Evolutionary conservation across 2,329 filamentous ascomycete species (phyloP).

Genomic region (Diaporthe sp.): DNA sequence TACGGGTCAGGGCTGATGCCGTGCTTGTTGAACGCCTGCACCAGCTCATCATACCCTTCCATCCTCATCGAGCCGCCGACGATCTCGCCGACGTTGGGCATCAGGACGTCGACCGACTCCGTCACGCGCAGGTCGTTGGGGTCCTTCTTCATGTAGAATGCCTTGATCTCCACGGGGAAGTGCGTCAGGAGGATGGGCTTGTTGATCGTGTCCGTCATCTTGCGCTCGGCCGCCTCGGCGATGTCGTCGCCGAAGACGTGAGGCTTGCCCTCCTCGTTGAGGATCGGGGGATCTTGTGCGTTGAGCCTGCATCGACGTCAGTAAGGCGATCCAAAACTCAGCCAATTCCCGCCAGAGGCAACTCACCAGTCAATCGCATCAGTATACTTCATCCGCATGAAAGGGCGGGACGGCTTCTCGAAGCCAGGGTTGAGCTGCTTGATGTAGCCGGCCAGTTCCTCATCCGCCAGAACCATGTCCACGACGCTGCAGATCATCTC

Average conservation of each 20-base stretch:
- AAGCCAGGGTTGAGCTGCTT: slow-evolving; percentile 94
- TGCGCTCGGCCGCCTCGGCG: slow-evolving; percentile 94
- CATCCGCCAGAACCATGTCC: slow-evolving; percentile 80
- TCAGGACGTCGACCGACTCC: slow-evolving; percentile 86
- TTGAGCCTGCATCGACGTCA: slow-evolving; percentile 78
- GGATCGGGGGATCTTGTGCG: slow-evolving; percentile 83
- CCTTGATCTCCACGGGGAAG: slow-evolving; percentile 97
- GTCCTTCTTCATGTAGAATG: slow-evolving; percentile 99
- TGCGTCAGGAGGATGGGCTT: slow-evolving; percentile 95
- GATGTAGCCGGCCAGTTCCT: slow-evolving; percentile 78
- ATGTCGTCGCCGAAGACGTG: slow-evolving; percentile 98
- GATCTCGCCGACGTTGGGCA: slow-evolving; percentile 98
- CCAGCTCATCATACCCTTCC: slow-evolving; percentile 88
- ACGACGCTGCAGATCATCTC: slow-evolving; percentile 89
- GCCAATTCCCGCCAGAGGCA: neutral
- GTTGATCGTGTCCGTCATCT: slow-evolving; percentile 98
- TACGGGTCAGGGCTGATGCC: slow-evolving; percentile 87
- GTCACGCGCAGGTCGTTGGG: slow-evolving; percentile 84
- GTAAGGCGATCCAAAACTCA: neutral
- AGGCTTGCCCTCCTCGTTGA: slow-evolving; percentile 90
- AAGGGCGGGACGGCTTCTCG: slow-evolving; percentile 83
- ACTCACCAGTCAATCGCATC: slow-evolving; percentile 42
- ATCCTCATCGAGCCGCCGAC: slow-evolving; percentile 98
- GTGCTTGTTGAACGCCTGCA: slow-evolving; percentile 89
- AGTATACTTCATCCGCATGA: slow-evolving; percentile 93